Conservation (phyloP, 306 rosid species). For the Chamaecrista fasciculata region DNA sequence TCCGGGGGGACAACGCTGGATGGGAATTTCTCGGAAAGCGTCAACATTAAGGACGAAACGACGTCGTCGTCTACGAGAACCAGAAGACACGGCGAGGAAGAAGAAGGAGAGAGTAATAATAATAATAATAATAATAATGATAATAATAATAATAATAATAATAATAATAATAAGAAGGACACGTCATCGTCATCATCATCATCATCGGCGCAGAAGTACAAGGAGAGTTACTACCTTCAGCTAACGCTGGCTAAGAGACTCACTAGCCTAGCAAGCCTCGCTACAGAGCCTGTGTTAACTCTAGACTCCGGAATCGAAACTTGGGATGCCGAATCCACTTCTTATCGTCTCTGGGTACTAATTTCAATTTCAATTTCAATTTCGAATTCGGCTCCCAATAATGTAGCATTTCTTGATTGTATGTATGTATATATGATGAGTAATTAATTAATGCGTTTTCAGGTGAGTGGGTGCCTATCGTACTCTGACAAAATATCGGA, state of each 20-base stretch:
- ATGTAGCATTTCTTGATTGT: no score
- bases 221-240: slow-evolving; percentile 67
- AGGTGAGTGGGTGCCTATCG: slow-evolving; percentile 94
- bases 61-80: slow-evolving; percentile 39
- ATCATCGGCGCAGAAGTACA: slow-evolving; percentile 42
- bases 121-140: no score
- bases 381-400: no score
- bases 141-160: no score
- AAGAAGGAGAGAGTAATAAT: slow-evolving; percentile 21
- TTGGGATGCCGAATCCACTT: slow-evolving; percentile 69
- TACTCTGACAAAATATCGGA: slow-evolving; percentile 89
- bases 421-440: no score
- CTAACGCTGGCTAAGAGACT: slow-evolving; percentile 61
- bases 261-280: slow-evolving; percentile 58
- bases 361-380: neutral
- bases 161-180: no score
- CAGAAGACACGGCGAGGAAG: slow-evolving; percentile 29
- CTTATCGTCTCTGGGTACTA: slow-evolving; percentile 92
- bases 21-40: slow-evolving; percentile 54
- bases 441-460: slow-evolving; percentile 3
- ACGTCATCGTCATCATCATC: no score
- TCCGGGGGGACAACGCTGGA: slow-evolving; percentile 81
- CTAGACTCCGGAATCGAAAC: slow-evolving; percentile 42
- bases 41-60: slow-evolving; percentile 50
- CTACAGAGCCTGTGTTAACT: slow-evolving; percentile 54